Evolutionary conservation across 148 eudicot genomes (phyloP), one percentile per base, ranked within the genome.

Genomic region (Dianthus caryophyllus): DNA sequence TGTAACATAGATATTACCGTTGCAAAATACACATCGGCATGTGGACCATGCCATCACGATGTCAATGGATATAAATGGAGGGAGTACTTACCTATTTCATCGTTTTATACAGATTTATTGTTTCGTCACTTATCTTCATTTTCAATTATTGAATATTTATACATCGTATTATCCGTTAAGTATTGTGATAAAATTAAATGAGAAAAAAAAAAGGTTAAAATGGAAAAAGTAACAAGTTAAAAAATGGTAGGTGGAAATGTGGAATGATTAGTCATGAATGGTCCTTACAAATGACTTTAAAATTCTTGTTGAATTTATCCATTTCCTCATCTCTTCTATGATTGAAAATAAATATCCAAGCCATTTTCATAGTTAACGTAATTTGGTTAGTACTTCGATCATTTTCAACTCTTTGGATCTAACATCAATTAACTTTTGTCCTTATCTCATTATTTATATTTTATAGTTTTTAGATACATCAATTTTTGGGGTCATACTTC

Each of bases 401-500:
- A 26, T 56, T 72, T 64, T 64, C 75, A 55, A 72, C 30, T 54
- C 54, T 61, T n/a, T 61, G n/a, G n/a, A 64, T 50, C 46, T 51
- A 44, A 70, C 57, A 41, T 72, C 54, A 43, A 64, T 72, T 64
- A 41, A 44, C 22, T 33, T 44, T 74, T 74, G 73, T 62, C 68
- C 36, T 61, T 61, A 52, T 74, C 63, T 65, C 77, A 68, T 54
- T n/a, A n/a, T n/a, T n/a, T n/a, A n/a, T n/a, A n/a, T n/a, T n/a
- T n/a, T n/a, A n/a, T n/a, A n/a, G n/a, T n/a, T n/a, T n/a, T 68
- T 68, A 72, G 56, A 38, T 50, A 61, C 67, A 50, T 68, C 72
- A 61, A 66, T 68, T 74, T n/a, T 62, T 53, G 43, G 29, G 73
- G 64, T 25, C 77, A 67, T 57, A 74, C 73, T 61, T 60, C 72